Percentiles rank a stretch among this genome's conserved stretches.
phyloP scores from a whole-genome alignment of 2,329 filamentous ascomycete species.

The Hypoxylon sp. region DNA sequence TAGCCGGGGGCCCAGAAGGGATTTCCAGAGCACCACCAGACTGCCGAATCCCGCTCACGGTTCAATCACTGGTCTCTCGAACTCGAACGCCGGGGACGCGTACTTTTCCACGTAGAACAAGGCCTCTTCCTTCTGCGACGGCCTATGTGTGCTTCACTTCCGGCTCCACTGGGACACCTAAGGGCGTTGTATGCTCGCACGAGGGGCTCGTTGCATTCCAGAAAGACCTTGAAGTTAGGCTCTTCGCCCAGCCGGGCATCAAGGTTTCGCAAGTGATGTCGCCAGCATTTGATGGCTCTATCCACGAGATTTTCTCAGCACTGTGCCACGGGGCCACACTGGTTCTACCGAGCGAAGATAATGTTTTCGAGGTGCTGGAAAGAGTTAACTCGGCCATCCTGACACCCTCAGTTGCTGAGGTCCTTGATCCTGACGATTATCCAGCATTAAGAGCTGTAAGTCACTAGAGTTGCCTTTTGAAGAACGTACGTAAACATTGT shows the following conservation, averaged over 20 bases:
- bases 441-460: neutral
- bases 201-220: slow-evolving; percentile 3
- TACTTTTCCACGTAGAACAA: no score
- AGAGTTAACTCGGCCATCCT: neutral
- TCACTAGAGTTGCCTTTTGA: no score
- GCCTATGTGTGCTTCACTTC: slow-evolving; percentile 16
- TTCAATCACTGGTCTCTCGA: no score
- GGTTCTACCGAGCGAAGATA: slow-evolving; percentile 13
- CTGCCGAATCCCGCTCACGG: no score
- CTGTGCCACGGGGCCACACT: slow-evolving; percentile 15
- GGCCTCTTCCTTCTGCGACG: neutral
- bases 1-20: neutral
- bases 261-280: slow-evolving; percentile 21
- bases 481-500: no score
- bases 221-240: neutral
- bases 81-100: no score
- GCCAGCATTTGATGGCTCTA: slow-evolving; percentile 16
- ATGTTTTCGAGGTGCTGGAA: neutral
- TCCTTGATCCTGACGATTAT: neutral
- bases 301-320: slow-evolving; percentile 22
- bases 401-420: neutral
- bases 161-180: slow-evolving; percentile 13
- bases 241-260: neutral
- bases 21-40: no score
- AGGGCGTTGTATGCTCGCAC: slow-evolving; percentile 10